Conservation (phyloP, 1,284 basidiomycete genomes). For the Tilletia walkeri region DNA sequence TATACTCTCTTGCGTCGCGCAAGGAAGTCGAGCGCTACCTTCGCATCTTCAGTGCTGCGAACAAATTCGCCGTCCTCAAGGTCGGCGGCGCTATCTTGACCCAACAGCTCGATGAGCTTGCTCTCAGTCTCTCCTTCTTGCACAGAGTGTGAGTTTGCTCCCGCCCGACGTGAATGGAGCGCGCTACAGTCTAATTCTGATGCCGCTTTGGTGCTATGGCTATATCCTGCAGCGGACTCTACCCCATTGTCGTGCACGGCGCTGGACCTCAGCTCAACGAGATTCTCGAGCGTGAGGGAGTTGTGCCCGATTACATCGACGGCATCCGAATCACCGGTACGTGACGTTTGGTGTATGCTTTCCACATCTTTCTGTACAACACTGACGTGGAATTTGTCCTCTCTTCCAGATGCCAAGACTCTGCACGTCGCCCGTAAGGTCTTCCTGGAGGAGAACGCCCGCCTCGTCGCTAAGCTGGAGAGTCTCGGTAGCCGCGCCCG, state of each 20-base stretch:
- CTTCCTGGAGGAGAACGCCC: slow-evolving; percentile 55
- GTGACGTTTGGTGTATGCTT: slow-evolving; percentile 1
- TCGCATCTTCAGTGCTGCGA: slow-evolving; percentile 54
- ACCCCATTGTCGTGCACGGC: slow-evolving; percentile 54
- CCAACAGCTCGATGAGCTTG: slow-evolving; percentile 54
- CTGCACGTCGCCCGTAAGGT: slow-evolving; percentile 53
- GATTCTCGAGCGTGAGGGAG: slow-evolving; percentile 54
- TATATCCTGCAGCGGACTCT: slow-evolving; percentile 36
- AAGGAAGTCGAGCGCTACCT: slow-evolving; percentile 55
- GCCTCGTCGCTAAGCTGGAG: slow-evolving; percentile 55
- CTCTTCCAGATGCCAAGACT: slow-evolving; percentile 42
- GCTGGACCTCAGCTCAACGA: slow-evolving; percentile 56
- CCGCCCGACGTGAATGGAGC: slow-evolving; percentile 67
- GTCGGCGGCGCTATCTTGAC: slow-evolving; percentile 55
- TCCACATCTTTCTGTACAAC: slow-evolving; percentile 81
- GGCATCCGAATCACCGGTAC: slow-evolving; percentile 54
- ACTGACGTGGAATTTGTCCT: not conserved
- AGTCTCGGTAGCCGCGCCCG: slow-evolving; percentile 53
- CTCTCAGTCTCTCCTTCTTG: slow-evolving; percentile 54
- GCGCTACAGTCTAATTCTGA: slow-evolving; percentile 59
- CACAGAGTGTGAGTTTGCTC: slow-evolving; percentile 54
- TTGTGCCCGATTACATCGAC: slow-evolving; percentile 55
- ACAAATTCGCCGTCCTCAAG: slow-evolving; percentile 56
- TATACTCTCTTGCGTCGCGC: slow-evolving; percentile 55
- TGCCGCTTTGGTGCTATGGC: not conserved